Percentiles rank a stretch among this genome's conserved stretches.
These are phyloP conservation scores for Spinacia oleracea DNA, from an alignment of 179 eudicot genomes.

Conservation along the genomic window DNA sequence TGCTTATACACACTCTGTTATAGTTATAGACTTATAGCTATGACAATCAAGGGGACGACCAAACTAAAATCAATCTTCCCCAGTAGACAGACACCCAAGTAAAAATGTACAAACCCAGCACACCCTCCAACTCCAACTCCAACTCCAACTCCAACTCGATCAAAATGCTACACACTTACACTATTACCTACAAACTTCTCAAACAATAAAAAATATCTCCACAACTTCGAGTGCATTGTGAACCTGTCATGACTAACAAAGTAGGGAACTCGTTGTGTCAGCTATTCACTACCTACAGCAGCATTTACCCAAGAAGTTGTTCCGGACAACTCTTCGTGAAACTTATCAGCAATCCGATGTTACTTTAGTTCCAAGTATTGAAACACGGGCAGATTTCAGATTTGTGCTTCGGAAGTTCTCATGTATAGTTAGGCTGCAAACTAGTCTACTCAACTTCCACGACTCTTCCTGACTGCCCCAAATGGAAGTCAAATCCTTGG, in stretches of 20 bases:
- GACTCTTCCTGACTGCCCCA: background rate
- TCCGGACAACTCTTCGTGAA: conserved; percentile 14
- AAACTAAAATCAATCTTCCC: conserved; percentile 18
- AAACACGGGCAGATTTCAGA: background rate
- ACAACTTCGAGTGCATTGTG: conserved; percentile 22
- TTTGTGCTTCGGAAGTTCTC: conserved; percentile 3
- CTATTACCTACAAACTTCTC: conserved; percentile 26
- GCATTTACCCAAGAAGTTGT: conserved; percentile 15
- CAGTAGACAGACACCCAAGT: conserved; percentile 12
- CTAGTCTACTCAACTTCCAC: conserved; percentile 10
- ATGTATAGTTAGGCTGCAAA: conserved; percentile 6
- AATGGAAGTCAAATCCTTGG: background rate
- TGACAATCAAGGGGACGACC: conserved; percentile 15
- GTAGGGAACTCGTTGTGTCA: conserved; percentile 6
- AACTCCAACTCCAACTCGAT: conserved; percentile 21
- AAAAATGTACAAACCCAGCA: conserved; percentile 34
- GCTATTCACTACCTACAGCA: conserved; percentile 25
- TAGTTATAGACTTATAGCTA: conserved; percentile 17
- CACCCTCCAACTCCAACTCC: conserved; percentile 25
- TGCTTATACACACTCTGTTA: conserved; percentile 24
- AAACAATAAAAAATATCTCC: conserved; percentile 15
- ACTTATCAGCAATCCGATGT: background rate
- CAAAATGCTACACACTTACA: conserved; percentile 22
- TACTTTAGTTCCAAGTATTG: conserved; percentile 12
- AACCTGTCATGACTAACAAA: conserved; percentile 17